phyloP scores from a whole-genome alignment of 2,329 filamentous ascomycete genomes.

The Botryotinia convoluta region DNA sequence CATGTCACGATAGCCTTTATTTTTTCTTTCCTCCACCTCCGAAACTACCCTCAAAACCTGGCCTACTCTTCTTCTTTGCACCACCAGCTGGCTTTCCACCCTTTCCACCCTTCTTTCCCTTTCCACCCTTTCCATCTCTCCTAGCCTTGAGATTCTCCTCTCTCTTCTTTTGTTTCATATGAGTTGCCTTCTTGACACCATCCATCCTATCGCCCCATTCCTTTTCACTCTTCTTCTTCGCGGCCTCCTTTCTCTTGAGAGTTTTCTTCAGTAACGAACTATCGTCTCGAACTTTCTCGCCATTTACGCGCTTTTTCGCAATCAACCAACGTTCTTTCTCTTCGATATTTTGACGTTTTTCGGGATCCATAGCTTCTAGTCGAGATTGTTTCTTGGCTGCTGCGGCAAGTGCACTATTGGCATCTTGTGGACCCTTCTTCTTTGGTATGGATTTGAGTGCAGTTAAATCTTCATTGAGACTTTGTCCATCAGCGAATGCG shows the following conservation, averaged over 20 bases:
- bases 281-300: slow-evolving; percentile 85
- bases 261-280: slow-evolving; percentile 88
- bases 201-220: slow-evolving; percentile 77
- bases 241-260: slow-evolving; percentile 85
- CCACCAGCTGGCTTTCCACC: slow-evolving; percentile 51
- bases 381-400: slow-evolving; percentile 84
- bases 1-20: not conserved
- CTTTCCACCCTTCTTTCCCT: slow-evolving; percentile 55
- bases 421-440: slow-evolving; percentile 79
- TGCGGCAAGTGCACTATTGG: slow-evolving; percentile 80
- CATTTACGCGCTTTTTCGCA: slow-evolving; percentile 83
- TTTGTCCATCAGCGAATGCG: slow-evolving; percentile 82
- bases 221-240: slow-evolving; percentile 87
- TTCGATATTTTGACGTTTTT: slow-evolving; percentile 80
- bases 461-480: slow-evolving; percentile 68
- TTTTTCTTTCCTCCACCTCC: slow-evolving; percentile 31
- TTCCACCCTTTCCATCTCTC: slow-evolving; percentile 69
- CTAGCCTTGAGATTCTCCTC: slow-evolving; percentile 75
- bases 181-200: slow-evolving; percentile 71
- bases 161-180: slow-evolving; percentile 77
- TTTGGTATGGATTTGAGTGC: slow-evolving; percentile 64
- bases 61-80: slow-evolving; percentile 46
- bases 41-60: slow-evolving; percentile 57
- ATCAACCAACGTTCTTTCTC: slow-evolving; percentile 95
- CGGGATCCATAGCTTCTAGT: slow-evolving; percentile 69